These are phyloP conservation scores for Coniochaeta pulveracea DNA, from an alignment of 2,329 filamentous ascomycete species.

Conservation along the genomic window DNA sequence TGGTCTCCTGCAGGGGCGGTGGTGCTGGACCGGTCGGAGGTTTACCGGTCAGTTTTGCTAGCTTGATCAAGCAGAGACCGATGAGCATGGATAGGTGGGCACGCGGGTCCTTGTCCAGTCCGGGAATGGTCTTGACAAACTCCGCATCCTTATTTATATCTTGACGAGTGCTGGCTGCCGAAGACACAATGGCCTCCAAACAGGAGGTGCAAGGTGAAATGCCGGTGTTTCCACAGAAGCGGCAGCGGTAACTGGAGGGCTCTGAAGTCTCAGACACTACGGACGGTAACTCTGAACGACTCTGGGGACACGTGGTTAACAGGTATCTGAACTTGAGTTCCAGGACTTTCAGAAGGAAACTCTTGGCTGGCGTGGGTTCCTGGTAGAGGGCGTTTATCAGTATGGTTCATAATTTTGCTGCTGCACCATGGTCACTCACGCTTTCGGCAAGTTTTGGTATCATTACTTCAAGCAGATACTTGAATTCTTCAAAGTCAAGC, in stretches of 20 bases:
- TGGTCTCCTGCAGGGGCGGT: conserved; percentile 11
- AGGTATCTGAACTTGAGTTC: conserved; percentile 32
- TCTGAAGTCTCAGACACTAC: conserved; percentile 12
- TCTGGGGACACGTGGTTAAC: conserved; percentile 25
- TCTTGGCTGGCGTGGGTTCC: conserved; percentile 9
- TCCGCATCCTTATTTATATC: conserved; percentile 12
- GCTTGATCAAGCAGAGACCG: conserved; percentile 17
- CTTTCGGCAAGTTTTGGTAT: conserved; percentile 20
- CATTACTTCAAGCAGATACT: conserved; percentile 25
- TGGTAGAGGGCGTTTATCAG: conserved; percentile 5
- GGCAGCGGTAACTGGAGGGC: conserved; percentile 11
- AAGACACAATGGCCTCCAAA: conserved; percentile 11
- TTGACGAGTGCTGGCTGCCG: conserved; percentile 12
- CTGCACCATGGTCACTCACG: too few relatives aligned
- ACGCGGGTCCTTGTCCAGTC: conserved; percentile 19
- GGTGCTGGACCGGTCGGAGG: conserved; percentile 5
- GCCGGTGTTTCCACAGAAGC: conserved; percentile 11
- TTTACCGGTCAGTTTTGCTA: conserved; percentile 14
- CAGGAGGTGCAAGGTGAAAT: conserved; percentile 10
- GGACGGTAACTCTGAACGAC: conserved; percentile 13
- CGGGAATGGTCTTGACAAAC: conserved; percentile 11
- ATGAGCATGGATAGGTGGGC: conserved; percentile 21
- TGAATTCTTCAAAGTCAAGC: conserved; percentile 27
- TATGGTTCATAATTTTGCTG: not conserved
- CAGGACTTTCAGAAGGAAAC: conserved; percentile 19